A percentile compares a stretch with the other conserved stretches of the same genome.
Evolutionary conservation across 2,329 filamentous ascomycete genomes (phyloP).

Genomic region (Pseudocercospora fuligena): DNA sequence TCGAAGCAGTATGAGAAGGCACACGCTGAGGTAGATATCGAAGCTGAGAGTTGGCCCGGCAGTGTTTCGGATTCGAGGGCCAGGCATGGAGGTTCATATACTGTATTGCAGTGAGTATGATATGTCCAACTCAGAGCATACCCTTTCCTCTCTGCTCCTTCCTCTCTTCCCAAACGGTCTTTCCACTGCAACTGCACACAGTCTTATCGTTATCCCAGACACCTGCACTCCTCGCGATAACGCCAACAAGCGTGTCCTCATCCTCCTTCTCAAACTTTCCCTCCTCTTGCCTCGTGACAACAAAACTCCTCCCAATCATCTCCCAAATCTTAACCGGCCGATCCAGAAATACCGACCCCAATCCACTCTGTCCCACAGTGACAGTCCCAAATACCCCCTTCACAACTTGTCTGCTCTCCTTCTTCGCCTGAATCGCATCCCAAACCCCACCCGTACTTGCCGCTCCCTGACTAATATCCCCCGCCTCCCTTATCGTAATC

Average conservation of each 20-base stretch:
- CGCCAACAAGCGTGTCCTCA: conserved; percentile 83
- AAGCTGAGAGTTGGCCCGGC: not conserved
- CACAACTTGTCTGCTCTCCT: conserved; percentile 51
- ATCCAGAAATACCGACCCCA: conserved; percentile 80
- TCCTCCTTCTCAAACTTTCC: conserved; percentile 68
- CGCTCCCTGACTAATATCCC: conserved; percentile 85
- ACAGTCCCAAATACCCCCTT: conserved; percentile 75
- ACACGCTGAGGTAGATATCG: too few relatives aligned
- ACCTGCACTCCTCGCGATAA: conserved; percentile 94
- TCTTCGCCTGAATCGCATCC: conserved; percentile 58
- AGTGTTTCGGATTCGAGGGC: not conserved
- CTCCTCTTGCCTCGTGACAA: conserved; percentile 68
- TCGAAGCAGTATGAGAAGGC: too few relatives aligned
- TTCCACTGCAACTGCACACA: conserved; percentile 95
- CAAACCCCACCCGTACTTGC: conserved; percentile 83
- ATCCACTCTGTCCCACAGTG: conserved; percentile 74
- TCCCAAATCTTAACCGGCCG: conserved; percentile 90
- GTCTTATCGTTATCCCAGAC: conserved; percentile 99
- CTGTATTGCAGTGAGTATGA: not conserved
- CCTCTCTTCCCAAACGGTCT: conserved; percentile 97
- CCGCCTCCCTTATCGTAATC: conserved; percentile 82
- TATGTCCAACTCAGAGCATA: conserved; percentile 68
- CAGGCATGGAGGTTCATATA: too few relatives aligned
- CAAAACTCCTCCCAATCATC: conserved; percentile 89
- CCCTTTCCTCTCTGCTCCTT: conserved; percentile 86